phyloP scores from a whole-genome alignment of 352 stramenopile genomes.

The Halophytophthora polymorphica region DNA sequence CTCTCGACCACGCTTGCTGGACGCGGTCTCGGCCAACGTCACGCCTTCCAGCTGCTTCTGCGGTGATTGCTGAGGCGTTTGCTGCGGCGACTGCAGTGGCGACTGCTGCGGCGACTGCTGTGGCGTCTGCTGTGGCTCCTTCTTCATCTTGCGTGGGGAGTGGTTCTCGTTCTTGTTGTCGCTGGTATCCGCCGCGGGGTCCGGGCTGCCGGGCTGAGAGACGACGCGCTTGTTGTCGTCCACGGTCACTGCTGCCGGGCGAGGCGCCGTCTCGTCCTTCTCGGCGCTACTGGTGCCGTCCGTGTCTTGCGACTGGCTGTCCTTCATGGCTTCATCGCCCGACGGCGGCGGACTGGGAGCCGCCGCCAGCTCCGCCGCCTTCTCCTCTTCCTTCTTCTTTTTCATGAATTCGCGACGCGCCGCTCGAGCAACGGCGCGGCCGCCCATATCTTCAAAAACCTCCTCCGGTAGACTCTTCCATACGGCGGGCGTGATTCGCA shows the following conservation, averaged over 20 bases:
- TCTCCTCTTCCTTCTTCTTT: constrained; percentile 87
- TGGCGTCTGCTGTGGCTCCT: constrained; percentile 8
- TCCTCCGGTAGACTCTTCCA: constrained; percentile 84
- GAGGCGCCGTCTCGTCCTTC: constrained; percentile 15
- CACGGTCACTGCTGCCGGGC: constrained; percentile 19
- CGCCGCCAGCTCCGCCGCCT: constrained; percentile 43
- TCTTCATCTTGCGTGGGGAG: constrained; percentile 37
- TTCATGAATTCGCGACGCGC: constrained; percentile 74
- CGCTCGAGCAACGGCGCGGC: constrained; percentile 48
- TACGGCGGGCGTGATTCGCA: constrained; percentile 78
- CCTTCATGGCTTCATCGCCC: constrained; percentile 51
- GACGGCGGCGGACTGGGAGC: constrained; percentile 34
- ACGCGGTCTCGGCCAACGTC: constrained; percentile 18
- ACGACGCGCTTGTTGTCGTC: constrained; percentile 36
- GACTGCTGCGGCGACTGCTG: background rate
- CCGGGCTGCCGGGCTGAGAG: constrained; percentile 36
- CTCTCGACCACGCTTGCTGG: constrained; percentile 46
- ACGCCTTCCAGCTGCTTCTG: constrained; percentile 10
- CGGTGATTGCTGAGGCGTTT: background rate
- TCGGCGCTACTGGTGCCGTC: constrained; percentile 38
- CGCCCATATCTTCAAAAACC: constrained; percentile 88
- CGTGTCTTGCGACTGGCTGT: constrained; percentile 53
- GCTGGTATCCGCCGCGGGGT: constrained; percentile 41
- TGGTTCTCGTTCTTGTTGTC: constrained; percentile 15
- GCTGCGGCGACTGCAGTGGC: too few relatives aligned